Evolutionary conservation across 768 basidiomycete species (phyloP), one percentile per base, ranked within the genome.

Genomic region (Lenzites betulinus): DNA sequence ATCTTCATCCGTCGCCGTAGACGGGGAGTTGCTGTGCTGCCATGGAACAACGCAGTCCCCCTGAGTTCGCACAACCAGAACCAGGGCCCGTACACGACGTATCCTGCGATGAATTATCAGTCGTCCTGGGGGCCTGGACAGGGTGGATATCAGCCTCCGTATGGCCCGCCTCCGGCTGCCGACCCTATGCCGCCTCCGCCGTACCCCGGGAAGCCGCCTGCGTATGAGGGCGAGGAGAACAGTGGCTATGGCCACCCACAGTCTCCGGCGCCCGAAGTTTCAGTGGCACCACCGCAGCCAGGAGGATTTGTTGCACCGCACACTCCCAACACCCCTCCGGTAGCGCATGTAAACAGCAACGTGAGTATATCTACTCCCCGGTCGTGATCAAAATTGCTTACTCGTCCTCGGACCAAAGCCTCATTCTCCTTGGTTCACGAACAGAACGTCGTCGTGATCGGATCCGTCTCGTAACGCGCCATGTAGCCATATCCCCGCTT

Each of bases 1-100:
- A 35, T 63, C 35, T 33, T 47, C 42, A 49, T 58, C 52, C 62
- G 62, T 23, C 56, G 62, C 15, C 62, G 62, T 30, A 39, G 62
- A 44, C 55, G 56, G 0, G 62, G 55, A n/a, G 44, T 23, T 7
- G 48, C 59, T 18, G 50, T 55, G 9, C 47, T 60, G 2, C 59
- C 59, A 18, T 55, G 53, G 53, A 42, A 51, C 16, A 28, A 22
- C 16, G 7, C 41, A 15, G 53, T 22, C 2, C 41, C 53, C 18
- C 23, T 28, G 18, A 16, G 18, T 3, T 1, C 16, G 9, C 59
- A 55, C 18, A 60, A 60, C 41, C 47, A 30, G 35, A 60, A 60
- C 41, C 59, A 60, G 39, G 12, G 23, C 9, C 33, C 53, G n/a
- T 60, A 60, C 36, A n/a, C 48, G 4, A 20, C 33, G 15, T 38